These are phyloP conservation scores for Dactylonectria estremocensis DNA, from an alignment of 2,329 filamentous ascomycete species.

Conservation along the genomic window DNA sequence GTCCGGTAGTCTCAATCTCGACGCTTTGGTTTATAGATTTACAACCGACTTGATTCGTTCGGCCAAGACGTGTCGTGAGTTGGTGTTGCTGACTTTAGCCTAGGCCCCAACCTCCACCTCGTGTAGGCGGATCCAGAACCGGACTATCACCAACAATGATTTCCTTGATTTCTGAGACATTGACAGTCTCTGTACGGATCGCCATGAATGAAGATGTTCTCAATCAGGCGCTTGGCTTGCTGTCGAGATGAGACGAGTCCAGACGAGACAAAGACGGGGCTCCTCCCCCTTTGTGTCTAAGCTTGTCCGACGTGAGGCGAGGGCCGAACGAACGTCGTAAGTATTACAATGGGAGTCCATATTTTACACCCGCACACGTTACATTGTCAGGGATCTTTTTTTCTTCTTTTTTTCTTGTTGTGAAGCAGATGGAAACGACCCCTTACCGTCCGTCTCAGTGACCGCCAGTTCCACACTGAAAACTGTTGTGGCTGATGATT, in stretches of 20 bases:
- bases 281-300: neutral
- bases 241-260: neutral
- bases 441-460: neutral
- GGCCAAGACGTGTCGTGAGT: neutral
- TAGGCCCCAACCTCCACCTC: neutral
- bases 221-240: neutral
- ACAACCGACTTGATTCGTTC: conserved; percentile 17
- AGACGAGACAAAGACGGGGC: neutral
- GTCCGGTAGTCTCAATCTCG: conserved; percentile 19
- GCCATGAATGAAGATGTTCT: neutral
- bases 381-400: neutral
- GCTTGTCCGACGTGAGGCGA: conserved; percentile 6
- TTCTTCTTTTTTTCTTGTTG: neutral
- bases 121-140: neutral
- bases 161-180: conserved; percentile 9
- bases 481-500: neutral
- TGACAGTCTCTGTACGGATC: no score
- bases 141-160: neutral
- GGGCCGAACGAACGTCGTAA: neutral
- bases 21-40: conserved; percentile 15
- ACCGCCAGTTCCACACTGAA: neutral
- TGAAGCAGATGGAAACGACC: conserved; percentile 1
- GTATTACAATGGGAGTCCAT: neutral
- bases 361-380: neutral
- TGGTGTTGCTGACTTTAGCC: conserved; percentile 7